phyloP scores from a whole-genome alignment of 1,284 basidiomycete species.

The Trichosporon sp. region DNA sequence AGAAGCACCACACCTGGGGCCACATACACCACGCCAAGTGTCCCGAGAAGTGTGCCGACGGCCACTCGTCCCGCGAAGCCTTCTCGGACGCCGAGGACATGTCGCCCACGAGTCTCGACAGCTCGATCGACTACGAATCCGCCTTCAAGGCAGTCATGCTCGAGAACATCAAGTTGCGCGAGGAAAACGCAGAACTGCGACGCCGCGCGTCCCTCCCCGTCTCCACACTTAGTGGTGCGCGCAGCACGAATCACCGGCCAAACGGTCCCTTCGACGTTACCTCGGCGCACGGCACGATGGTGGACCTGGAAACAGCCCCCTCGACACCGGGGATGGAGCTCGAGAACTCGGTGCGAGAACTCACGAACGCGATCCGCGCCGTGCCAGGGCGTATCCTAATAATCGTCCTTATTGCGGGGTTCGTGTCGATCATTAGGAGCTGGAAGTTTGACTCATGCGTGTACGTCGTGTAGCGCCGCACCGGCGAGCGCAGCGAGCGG shows the following conservation, averaged over 20 bases:
- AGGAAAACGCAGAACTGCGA: neutral
- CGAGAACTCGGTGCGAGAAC: neutral
- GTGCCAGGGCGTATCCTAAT: neutral
- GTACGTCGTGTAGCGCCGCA: neutral
- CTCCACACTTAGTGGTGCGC: too few species aligned
- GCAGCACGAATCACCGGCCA: too few species aligned
- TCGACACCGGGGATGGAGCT: neutral
- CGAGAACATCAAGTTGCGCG: conserved; percentile 11
- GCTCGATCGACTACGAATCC: conserved; percentile 8
- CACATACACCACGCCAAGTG: neutral
- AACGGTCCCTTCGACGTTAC: too few species aligned
- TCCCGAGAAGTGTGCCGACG: neutral
- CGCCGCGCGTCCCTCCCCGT: neutral
- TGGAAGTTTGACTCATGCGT: conserved; percentile 12
- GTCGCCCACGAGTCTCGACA: neutral
- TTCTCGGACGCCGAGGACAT: conserved; percentile 10
- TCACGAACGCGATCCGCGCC: neutral
- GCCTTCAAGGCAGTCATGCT: conserved; percentile 9
- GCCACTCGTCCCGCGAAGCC: neutral
- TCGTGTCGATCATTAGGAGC: neutral
- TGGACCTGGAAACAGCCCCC: too few species aligned
- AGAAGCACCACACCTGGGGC: neutral
- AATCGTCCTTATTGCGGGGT: neutral
- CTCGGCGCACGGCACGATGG: too few species aligned
- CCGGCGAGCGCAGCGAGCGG: neutral